These are phyloP conservation scores for Hortaea sp. DNA, from an alignment of 2,329 filamentous ascomycete genomes.

Conservation along the genomic window DNA sequence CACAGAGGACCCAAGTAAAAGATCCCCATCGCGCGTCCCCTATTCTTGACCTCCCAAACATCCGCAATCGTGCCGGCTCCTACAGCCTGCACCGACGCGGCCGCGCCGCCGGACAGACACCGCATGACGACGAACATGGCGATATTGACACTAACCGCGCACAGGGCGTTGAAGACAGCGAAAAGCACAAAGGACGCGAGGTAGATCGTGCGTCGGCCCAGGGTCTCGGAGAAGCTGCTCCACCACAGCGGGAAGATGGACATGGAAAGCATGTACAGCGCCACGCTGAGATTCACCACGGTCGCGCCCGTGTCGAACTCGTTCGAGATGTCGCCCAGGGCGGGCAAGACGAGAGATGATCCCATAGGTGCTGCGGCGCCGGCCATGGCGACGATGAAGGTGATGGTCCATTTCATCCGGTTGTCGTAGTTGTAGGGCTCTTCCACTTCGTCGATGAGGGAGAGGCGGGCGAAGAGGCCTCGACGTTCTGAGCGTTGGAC, in stretches of 20 bases:
- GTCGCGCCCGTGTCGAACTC: slow-evolving; percentile 55
- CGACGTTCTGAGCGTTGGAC: slow-evolving; percentile 49
- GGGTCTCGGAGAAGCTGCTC: slow-evolving; percentile 66
- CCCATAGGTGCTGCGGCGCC: slow-evolving; percentile 73
- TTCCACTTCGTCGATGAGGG: slow-evolving; percentile 69
- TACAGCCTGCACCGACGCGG: slow-evolving; percentile 72
- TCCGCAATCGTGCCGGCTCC: slow-evolving; percentile 77
- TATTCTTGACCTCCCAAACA: slow-evolving; percentile 62
- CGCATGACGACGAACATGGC: slow-evolving; percentile 70
- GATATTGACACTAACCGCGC: slow-evolving; percentile 59
- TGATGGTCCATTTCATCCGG: slow-evolving; percentile 76
- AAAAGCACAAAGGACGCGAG: slow-evolving; percentile 64
- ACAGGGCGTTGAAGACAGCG: slow-evolving; percentile 58
- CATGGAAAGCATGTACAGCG: slow-evolving; percentile 72
- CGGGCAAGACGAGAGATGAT: slow-evolving; percentile 71
- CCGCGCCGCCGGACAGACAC: slow-evolving; percentile 62
- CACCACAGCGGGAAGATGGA: slow-evolving; percentile 80
- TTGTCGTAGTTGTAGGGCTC: slow-evolving; percentile 63
- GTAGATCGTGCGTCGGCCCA: slow-evolving; percentile 69
- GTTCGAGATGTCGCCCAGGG: slow-evolving; percentile 52
- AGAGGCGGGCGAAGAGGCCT: slow-evolving; percentile 61
- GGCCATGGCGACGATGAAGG: slow-evolving; percentile 64
- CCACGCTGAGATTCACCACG: slow-evolving; percentile 64
- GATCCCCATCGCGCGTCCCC: slow-evolving; percentile 70
- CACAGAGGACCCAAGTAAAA: slow-evolving; percentile 73